Evolutionary conservation across 139 green algal genomes (phyloP).

Genomic region (Gonium pectorale): DNA sequence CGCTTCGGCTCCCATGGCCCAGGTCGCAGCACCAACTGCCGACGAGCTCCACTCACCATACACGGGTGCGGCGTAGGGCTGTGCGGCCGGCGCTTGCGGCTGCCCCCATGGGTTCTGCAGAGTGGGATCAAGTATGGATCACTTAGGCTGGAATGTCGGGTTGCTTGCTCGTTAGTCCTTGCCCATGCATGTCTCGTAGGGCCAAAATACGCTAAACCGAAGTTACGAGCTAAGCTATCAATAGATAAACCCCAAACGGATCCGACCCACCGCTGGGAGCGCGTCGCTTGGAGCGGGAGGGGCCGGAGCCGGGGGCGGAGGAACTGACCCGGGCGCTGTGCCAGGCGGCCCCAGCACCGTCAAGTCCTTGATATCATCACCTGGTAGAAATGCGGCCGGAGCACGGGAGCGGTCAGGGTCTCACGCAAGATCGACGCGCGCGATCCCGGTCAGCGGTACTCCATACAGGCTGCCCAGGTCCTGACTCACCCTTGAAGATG

Average conservation of each 20-base stretch:
- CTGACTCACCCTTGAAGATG: conserved; percentile 87
- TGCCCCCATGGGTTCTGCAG: conserved; percentile 44
- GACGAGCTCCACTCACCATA: conserved; percentile 49
- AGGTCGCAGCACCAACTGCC: too few species aligned
- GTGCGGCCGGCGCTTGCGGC: background rate
- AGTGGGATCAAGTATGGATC: too few species aligned
- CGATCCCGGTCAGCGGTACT: too few species aligned
- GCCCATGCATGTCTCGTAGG: too few species aligned
- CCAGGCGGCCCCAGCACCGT: conserved; percentile 72
- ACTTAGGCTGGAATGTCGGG: too few species aligned
- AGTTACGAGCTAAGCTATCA: too few species aligned
- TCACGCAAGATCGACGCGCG: too few species aligned
- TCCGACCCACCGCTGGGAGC: background rate
- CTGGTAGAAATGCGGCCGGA: conserved; percentile 47
- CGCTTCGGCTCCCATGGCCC: background rate
- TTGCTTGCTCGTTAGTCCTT: too few species aligned
- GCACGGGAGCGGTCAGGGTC: too few species aligned
- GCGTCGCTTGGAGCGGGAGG: conserved; percentile 10
- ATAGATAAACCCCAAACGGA: too few species aligned
- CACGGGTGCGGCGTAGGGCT: conserved; percentile 19
- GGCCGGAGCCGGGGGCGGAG: background rate
- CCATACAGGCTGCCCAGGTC: too few species aligned
- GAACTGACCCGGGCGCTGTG: conserved; percentile 31
- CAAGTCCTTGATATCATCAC: conserved; percentile 93
- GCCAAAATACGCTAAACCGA: too few species aligned